Base-by-base conservation (phyloP, 2,329 filamentous ascomycete genomes). In the Blumeria hordei region DNA sequence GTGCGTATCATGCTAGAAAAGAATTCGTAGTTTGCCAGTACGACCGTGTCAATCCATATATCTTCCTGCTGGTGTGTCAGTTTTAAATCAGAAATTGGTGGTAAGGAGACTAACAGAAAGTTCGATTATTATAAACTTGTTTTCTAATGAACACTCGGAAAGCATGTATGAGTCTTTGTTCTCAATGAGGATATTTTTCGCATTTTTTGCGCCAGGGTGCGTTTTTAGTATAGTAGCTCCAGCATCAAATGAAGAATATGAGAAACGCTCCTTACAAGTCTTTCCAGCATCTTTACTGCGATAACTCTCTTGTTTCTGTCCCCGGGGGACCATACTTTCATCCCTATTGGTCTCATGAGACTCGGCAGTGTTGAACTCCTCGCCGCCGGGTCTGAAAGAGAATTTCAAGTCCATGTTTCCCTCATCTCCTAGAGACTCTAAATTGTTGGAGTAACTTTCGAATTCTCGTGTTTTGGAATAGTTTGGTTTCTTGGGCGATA, bases 101-200 rank as follows among this genome's bases (percentile, higher is more conserved):
- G 6, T n/a, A 39, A 45, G 21, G 47, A 81, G 62, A 94, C 87
- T 67, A 87, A 96, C 34, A 37, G 64, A 66, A 52, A 98, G 74
- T 69, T 98, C 92, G 57, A 98, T 79, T 57, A 96, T 88, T 59
- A 96, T 74, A 65, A 93, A 95, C 68, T 96, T 96, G 70, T 93
- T 90, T 61, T 81, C 72, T 18, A 80, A 80, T 5, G 81, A 80
- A 68, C 92, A 98, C 65, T 90, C 85, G 60, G 95, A 85, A 49
- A 96, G 75, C 87, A 98, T 94, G 68, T 98, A 98, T 60, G 86
- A 90, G 68, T 98, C 92, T 70, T 96, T 96, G 69, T 95, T 95
- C 71, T 98, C 92, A 44, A 94, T 81, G 44, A 98, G 70, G 12
- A 98, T 83, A 12, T 88, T 82, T 57, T 88, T 93, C 14, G 88